These are phyloP conservation scores for Pelagomonas calceolata DNA, from an alignment of 108 stramenopile species.

Conservation along the genomic window DNA sequence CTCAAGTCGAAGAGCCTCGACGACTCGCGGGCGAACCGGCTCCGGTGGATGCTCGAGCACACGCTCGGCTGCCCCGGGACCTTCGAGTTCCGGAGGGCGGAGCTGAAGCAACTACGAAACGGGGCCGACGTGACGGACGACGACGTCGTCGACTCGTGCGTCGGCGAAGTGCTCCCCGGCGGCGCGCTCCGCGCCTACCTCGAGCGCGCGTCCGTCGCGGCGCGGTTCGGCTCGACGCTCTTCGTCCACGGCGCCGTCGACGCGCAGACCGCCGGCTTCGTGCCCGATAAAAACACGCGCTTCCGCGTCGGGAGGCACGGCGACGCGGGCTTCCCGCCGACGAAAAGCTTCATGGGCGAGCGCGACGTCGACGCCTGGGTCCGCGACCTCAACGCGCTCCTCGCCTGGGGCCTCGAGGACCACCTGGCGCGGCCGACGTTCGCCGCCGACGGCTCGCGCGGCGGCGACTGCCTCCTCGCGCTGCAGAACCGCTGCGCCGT, in stretches of 20 bases:
- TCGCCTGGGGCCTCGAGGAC: not conserved
- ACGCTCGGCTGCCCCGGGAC: conserved; percentile 54
- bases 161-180: not conserved
- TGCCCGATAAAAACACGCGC: not conserved
- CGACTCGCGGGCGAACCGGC: not conserved
- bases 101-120: conserved; percentile 12
- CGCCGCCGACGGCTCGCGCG: not conserved
- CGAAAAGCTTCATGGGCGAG: not conserved
- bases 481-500: not conserved
- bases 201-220: not conserved
- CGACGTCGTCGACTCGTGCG: not conserved
- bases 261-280: not conserved
- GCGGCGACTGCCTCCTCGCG: not conserved
- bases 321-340: not conserved
- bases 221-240: not conserved
- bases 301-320: not conserved
- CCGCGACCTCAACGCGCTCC: not conserved
- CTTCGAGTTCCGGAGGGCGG: conserved; percentile 51
- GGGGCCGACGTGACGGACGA: not conserved
- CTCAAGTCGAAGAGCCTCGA: too few relatives aligned
- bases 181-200: not conserved
- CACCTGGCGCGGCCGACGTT: not conserved
- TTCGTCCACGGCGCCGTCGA: not conserved
- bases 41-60: conserved; percentile 41
- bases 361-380: not conserved